Base-by-base conservation (phyloP, 345 rosid genomes). In the Cardamine chenopodiifolia region DNA sequence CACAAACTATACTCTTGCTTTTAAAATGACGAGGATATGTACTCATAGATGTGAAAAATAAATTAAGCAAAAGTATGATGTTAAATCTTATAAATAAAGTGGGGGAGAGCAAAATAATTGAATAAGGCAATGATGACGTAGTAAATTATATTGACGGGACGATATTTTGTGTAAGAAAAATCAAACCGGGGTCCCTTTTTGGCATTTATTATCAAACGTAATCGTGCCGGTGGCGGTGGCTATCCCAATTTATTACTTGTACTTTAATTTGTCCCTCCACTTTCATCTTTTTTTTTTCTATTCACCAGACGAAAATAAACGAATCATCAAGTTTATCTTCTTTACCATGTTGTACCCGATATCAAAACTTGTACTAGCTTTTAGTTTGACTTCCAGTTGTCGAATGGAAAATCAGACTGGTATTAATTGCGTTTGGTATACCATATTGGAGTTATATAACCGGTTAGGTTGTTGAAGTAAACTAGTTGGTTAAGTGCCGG, bases 211-310 rank as follows among this genome's bases (percentile, higher is more conserved):
- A 40, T 59, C 56, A 63, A 76, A 65, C 72, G 57, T 49, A 71
- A 71, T 71, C 76, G 77, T 77, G 76, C 68, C 68, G 77, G 80
- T 77, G 80, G 76, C 80, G 42, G 76, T 71, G 56, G 76, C 32
- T 57, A 50, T 20, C 62, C 4, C 70, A 26, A 71, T 77, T 77
- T 65, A 77, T 77, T 66, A 39, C 76, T 37, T 65, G 72, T 71
- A 65, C 77, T 71, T 66, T 57, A 58, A 58, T 65, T 55, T 76
- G 71, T 76, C 75, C 59, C 80, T 76, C 58, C 40, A 68, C 8
- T 50, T 60, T 60, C 34, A 76, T 76, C 22, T 60, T 1, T 28
- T 25, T 47, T 18, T 9, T 8, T 17, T 26, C 8, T 53, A 4
- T 55, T 66, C 39, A 56, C 62, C 39, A 44, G 50, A 69, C 29